Base-by-base conservation (phyloP, 345 rosid species). In the Rhizophora apiculata region DNA sequence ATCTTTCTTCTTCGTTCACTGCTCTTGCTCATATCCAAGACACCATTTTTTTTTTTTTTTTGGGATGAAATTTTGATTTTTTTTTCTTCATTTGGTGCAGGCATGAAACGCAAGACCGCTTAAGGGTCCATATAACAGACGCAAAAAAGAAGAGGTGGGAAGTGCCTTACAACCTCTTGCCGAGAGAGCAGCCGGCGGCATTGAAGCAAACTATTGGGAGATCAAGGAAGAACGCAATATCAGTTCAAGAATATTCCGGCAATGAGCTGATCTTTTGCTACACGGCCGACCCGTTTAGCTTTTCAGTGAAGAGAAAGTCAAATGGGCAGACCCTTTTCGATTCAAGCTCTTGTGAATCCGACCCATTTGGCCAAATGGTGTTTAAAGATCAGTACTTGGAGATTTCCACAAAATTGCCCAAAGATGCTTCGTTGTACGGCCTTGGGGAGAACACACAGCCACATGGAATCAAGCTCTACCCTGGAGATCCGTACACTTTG, bases 361-460 rank as follows among this genome's bases (percentile, higher is more conserved):
- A 77, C 66, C 80, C 88, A 1, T 89, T 79, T 65, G 86, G 92
- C 10, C 72, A 76, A 63, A 64, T 96, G 79, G 98, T 92, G 30
- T 92, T 96, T 75, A 96, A 96, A 67, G 99, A 96, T 70, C 99
- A 96, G 61, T 96, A 96, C 88, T 77, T 96, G 8, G 99, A 96
- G 85, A 82, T 96, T 32, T 96, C 99, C 19, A 96, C 99, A 29
- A 76, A 81, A 4, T 61, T 96, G 74, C 98, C 99, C 0, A 75
- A 80, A 76, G 93, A 86, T 27, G 99, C 97, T 30, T 88, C 99
- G 1, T 76, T 96, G 10, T 96, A 90, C 65, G 99, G 99, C 2
- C 78, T 92, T 0, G 98, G 99, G 3, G 99, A 96, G 74, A 96
- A 85, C 87, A 83, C 98, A 10, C 99, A 96, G 67, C 96, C 97